Evolutionary conservation across 352 stramenopile genomes (phyloP).

Genomic region (Phytopythium sindhum): DNA sequence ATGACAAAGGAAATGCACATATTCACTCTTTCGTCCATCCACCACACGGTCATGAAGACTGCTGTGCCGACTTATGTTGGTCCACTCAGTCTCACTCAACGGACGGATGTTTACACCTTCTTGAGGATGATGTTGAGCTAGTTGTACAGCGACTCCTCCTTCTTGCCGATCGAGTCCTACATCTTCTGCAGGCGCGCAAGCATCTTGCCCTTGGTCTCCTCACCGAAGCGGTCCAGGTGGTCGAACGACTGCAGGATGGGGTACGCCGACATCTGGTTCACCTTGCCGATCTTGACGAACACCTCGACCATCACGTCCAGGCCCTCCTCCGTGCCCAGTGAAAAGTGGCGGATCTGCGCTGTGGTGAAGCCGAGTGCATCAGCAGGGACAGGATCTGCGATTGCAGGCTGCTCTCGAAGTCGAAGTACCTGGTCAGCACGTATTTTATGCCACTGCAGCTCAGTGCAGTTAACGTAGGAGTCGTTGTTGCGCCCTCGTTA

Average conservation of each 20-base stretch:
- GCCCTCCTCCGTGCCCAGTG: conserved; percentile 68
- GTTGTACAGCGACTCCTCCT: conserved; percentile 82
- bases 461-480: too few species aligned
- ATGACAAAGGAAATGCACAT: not conserved
- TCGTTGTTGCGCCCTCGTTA: too few species aligned
- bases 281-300: conserved; percentile 79
- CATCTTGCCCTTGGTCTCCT: conserved; percentile 53
- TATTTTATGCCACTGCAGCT: too few species aligned
- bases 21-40: not conserved
- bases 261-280: conserved; percentile 86
- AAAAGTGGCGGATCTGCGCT: conserved; percentile 72
- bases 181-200: conserved; percentile 54
- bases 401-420: too few species aligned
- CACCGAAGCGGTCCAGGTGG: conserved; percentile 68
- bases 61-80: too few species aligned
- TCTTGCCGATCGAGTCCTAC: conserved; percentile 75
- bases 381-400: too few species aligned
- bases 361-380: too few species aligned
- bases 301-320: conserved; percentile 66
- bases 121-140: conserved; percentile 85
- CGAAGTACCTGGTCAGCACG: too few species aligned
- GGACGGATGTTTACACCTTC: conserved; percentile 45
- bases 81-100: conserved; percentile 37
- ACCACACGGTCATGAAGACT: too few species aligned
- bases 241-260: conserved; percentile 73